These are phyloP conservation scores for Ophiostoma ips DNA, from an alignment of 2,329 filamentous ascomycete species.

Conservation along the genomic window DNA sequence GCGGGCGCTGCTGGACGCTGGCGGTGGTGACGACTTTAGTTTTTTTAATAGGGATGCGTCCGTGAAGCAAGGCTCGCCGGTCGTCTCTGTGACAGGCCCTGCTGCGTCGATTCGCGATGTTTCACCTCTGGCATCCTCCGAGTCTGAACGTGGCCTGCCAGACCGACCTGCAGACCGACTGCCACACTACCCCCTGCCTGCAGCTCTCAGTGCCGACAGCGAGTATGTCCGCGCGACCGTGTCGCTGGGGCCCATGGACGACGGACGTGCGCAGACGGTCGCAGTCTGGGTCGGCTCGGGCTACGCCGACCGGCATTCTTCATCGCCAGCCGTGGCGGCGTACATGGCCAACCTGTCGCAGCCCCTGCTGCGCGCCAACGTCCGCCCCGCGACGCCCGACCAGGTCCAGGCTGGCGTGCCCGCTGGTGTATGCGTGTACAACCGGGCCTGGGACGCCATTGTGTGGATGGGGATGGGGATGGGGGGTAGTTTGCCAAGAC, in stretches of 20 bases:
- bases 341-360: slow-evolving; percentile 32
- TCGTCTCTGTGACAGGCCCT: too few relatives aligned
- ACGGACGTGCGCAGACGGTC: slow-evolving; percentile 14
- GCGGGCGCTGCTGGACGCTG: slow-evolving; percentile 27
- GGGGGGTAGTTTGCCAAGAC: background rate
- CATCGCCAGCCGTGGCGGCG: slow-evolving; percentile 27
- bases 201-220: background rate
- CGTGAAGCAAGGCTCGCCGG: background rate
- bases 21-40: slow-evolving; percentile 27
- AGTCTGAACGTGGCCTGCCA: too few relatives aligned
- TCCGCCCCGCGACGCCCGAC: slow-evolving; percentile 33
- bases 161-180: slow-evolving; percentile 1
- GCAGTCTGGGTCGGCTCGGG: slow-evolving; percentile 35
- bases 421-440: slow-evolving; percentile 29
- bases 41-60: slow-evolving; percentile 26
- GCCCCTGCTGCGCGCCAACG: slow-evolving; percentile 20
- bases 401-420: slow-evolving; percentile 39
- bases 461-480: slow-evolving; percentile 18
- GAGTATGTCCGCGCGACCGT: slow-evolving; percentile 16
- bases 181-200: slow-evolving; percentile 7
- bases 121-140: too few relatives aligned
- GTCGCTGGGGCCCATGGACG: slow-evolving; percentile 16
- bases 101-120: too few relatives aligned
- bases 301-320: slow-evolving; percentile 13
- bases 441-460: slow-evolving; percentile 38